Percentiles rank a stretch among this genome's conserved stretches.
Evolutionary conservation across 352 stramenopile genomes (phyloP).

Genomic region (Elongisporangium undulatum): DNA sequence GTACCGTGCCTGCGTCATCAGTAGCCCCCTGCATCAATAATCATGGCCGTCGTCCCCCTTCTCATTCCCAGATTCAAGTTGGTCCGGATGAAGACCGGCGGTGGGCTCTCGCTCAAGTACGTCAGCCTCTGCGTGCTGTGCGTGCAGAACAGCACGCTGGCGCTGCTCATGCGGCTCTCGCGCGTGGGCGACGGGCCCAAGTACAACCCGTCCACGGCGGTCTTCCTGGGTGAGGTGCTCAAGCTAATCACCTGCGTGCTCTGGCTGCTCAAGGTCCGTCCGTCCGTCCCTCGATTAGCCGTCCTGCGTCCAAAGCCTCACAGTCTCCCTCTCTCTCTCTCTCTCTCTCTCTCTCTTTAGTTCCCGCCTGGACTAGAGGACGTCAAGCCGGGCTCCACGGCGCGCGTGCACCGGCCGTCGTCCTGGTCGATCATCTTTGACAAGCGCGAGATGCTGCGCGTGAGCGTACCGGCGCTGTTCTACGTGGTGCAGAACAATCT

Average conservation of each 20-base stretch:
- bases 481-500: slow-evolving; percentile 87
- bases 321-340: neutral
- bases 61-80: neutral
- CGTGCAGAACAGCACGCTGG: slow-evolving; percentile 74
- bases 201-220: slow-evolving; percentile 72
- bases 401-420: neutral
- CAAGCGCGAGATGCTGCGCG: slow-evolving; percentile 50
- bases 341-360: neutral
- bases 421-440: slow-evolving; percentile 43
- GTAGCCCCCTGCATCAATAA: neutral
- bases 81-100: slow-evolving; percentile 2
- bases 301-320: neutral
- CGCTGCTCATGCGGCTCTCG: slow-evolving; percentile 80
- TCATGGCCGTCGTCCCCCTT: neutral
- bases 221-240: slow-evolving; percentile 67
- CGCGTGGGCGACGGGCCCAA: slow-evolving; percentile 60
- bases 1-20: neutral
- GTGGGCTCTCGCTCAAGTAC: slow-evolving; percentile 62
- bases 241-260: slow-evolving; percentile 51
- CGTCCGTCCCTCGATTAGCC: neutral
- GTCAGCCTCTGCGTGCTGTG: slow-evolving; percentile 73
- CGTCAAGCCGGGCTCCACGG: slow-evolving; percentile 1
- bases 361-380: neutral
- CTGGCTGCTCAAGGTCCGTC: slow-evolving; percentile 39
- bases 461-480: slow-evolving; percentile 72